These are phyloP conservation scores for Debaryomyces maramus DNA, from an alignment of 805 yeast genomes.

Conservation along the genomic window DNA sequence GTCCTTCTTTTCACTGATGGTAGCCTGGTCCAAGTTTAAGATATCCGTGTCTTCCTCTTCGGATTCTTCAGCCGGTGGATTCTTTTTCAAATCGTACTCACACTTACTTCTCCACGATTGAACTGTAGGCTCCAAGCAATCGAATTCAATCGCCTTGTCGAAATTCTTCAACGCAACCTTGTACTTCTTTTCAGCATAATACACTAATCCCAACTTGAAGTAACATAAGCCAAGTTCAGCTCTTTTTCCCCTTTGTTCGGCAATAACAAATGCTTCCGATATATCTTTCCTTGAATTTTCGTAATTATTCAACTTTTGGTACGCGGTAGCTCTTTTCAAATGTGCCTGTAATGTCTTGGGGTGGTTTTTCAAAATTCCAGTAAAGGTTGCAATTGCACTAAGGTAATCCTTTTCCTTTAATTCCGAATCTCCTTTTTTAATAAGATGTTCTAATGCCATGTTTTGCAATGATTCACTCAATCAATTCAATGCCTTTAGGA, in stretches of 20 bases:
- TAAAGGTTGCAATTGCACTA: slow-evolving; percentile 44
- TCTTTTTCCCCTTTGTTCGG: slow-evolving; percentile 47
- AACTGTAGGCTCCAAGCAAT: slow-evolving; percentile 47
- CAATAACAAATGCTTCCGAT: slow-evolving; percentile 44
- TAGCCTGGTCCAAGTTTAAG: not conserved
- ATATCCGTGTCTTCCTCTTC: slow-evolving; percentile 4
- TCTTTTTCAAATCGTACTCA: slow-evolving; percentile 28
- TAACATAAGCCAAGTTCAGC: slow-evolving; percentile 47
- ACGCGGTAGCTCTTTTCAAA: slow-evolving; percentile 49
- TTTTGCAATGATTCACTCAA: too few species aligned
- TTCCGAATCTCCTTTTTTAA: slow-evolving; percentile 36
- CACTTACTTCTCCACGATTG: slow-evolving; percentile 48
- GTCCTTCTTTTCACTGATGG: not conserved
- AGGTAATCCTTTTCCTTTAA: slow-evolving; percentile 35
- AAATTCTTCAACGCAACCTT: slow-evolving; percentile 43
- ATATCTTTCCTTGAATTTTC: slow-evolving; percentile 51
- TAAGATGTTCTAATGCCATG: slow-evolving; percentile 40
- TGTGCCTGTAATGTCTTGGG: slow-evolving; percentile 49
- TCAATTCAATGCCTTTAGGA: too few species aligned
- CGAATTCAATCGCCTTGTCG: slow-evolving; percentile 40
- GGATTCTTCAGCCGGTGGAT: slow-evolving; percentile 15
- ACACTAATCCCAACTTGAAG: slow-evolving; percentile 48
- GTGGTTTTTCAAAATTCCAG: slow-evolving; percentile 40
- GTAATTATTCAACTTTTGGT: slow-evolving; percentile 47
- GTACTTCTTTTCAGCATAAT: slow-evolving; percentile 45